These are phyloP conservation scores for Thalia dealbata DNA, from an alignment of 176 grass and related monocot species.

Conservation along the genomic window DNA sequence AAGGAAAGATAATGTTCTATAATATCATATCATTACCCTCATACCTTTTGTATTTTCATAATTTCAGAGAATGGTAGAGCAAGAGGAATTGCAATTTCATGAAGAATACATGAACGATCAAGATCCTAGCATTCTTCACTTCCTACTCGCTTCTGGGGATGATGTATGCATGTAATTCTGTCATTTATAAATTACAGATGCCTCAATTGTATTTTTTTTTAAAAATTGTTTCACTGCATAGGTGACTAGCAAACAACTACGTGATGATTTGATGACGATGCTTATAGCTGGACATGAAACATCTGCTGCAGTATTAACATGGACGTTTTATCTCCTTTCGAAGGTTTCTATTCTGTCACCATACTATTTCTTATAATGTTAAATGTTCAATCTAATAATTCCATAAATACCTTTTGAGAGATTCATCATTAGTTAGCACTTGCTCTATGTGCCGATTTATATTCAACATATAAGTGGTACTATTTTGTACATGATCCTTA, in stretches of 20 bases:
- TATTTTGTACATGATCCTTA: no score
- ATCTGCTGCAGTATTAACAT: conserved; percentile 89
- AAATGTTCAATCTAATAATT: neutral
- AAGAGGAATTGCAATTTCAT: conserved; percentile 91
- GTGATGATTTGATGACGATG: conserved; percentile 95
- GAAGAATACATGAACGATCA: conserved; percentile 96
- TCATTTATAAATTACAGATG: neutral
- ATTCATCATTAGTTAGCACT: neutral
- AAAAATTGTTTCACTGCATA: conserved; percentile 25
- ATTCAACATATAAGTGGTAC: no score
- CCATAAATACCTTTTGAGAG: neutral
- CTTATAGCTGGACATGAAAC: conserved; percentile 97
- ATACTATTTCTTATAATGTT: neutral
- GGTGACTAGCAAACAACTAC: conserved; percentile 94
- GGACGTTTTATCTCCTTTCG: conserved; percentile 98
- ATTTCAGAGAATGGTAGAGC: conserved; percentile 77
- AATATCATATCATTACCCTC: neutral
- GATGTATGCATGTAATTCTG: conserved; percentile 45
- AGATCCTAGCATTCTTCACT: conserved; percentile 99
- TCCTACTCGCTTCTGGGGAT: conserved; percentile 92
- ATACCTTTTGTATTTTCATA: conserved; percentile 18
- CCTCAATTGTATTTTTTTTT: conserved; percentile 5
- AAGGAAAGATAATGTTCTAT: neutral
- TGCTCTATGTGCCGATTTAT: no score
- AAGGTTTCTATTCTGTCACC: conserved; percentile 33